phyloP scores from a whole-genome alignment of 2,329 filamentous ascomycete species.

The Mollisiaceae sp. region DNA sequence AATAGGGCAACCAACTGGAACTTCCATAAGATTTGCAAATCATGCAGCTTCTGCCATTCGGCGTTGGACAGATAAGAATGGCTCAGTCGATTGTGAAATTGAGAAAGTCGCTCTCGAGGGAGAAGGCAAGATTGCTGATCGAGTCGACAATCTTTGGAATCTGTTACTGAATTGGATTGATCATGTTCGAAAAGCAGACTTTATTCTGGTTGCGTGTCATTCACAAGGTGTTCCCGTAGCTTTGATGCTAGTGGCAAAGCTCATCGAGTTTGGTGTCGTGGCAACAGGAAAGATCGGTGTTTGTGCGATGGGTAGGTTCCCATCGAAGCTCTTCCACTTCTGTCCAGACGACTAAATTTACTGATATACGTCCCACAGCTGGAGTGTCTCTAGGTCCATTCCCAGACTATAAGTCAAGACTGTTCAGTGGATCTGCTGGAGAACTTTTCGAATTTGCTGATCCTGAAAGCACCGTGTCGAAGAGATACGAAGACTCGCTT shows the following conservation, averaged over 20 bases:
- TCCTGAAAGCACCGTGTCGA: constrained; percentile 79
- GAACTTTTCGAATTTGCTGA: constrained; percentile 95
- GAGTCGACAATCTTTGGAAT: constrained; percentile 93
- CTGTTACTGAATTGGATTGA: constrained; percentile 94
- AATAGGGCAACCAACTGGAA: constrained; percentile 93
- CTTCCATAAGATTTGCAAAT: constrained; percentile 90
- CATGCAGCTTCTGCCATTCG: constrained; percentile 84
- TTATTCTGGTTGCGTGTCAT: constrained; percentile 91
- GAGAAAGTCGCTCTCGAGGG: constrained; percentile 95
- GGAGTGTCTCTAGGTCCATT: constrained; percentile 95
- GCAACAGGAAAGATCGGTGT: constrained; percentile 79
- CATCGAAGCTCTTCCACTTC: neutral
- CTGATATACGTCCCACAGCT: constrained; percentile 58
- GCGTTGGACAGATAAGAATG: constrained; percentile 77
- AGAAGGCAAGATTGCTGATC: constrained; percentile 87
- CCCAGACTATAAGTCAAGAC: constrained; percentile 85
- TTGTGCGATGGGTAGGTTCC: constrained; percentile 69
- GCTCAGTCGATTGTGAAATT: constrained; percentile 77
- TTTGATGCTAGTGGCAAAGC: constrained; percentile 88
- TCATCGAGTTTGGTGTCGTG: constrained; percentile 88
- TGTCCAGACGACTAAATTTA: neutral
- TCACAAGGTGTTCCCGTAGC: constrained; percentile 95
- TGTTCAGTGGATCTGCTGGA: constrained; percentile 88
- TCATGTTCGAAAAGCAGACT: constrained; percentile 83
- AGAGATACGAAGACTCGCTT: constrained; percentile 78